Conservation (phyloP, 257 asterid genomes). For the Nicotiana sylvestris region DNA sequence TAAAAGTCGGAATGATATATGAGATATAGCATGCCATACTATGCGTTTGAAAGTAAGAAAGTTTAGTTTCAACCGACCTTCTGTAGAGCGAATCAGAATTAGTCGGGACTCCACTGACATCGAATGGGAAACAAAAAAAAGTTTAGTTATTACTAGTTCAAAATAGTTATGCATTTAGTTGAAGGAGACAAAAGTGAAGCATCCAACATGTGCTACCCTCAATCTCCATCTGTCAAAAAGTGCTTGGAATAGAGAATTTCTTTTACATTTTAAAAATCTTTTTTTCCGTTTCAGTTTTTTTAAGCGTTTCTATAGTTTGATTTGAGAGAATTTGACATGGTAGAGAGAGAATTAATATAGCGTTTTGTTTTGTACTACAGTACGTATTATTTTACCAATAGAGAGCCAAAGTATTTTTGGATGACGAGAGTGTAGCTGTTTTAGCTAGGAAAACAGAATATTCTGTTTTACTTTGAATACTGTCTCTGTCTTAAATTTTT, state of each 20-base stretch:
- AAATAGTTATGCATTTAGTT: background rate
- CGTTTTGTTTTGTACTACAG: background rate
- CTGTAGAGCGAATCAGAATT: too few species aligned
- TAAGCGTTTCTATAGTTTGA: background rate
- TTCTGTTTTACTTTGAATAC: background rate
- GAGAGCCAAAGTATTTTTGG: background rate
- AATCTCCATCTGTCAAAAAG: background rate
- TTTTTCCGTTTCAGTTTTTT: background rate
- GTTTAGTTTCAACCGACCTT: background rate
- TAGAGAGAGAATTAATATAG: background rate
- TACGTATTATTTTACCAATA: background rate
- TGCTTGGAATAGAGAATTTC: background rate
- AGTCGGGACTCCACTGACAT: too few species aligned
- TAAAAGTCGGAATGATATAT: conserved; percentile 64
- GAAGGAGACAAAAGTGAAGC: background rate
- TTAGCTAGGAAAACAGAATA: too few species aligned
- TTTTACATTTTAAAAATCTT: background rate
- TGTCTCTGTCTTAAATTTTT: background rate
- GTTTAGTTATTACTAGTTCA: background rate
- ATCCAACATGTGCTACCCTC: background rate
- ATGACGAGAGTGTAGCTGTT: too few species aligned
- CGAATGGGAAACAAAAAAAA: too few species aligned
- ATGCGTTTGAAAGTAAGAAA: background rate
- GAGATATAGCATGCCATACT: conserved; percentile 16
- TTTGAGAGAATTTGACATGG: background rate